Evolutionary conservation across 2,329 filamentous ascomycete species (phyloP), one percentile per base, ranked within the genome.

Genomic region (Penicillium sp.): DNA sequence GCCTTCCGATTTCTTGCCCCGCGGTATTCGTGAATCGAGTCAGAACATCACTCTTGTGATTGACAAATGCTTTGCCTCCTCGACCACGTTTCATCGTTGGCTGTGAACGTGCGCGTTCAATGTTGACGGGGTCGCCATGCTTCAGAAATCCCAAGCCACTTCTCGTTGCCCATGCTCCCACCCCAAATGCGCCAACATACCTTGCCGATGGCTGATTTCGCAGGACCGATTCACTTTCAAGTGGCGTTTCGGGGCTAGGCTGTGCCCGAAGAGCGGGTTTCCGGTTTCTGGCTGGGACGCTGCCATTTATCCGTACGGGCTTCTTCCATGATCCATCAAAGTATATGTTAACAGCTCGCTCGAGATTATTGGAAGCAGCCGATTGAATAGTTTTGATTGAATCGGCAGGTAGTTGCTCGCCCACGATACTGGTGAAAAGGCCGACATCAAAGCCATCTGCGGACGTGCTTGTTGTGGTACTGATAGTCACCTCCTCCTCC

Each of bases 161-260:
- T 66, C 87, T 86, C 4, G 93, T 97, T 6, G 91, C 87, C 94
- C 94, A 99, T 5, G 88, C 94, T 53, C 89, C 91, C 5, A 90
- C 92, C 9, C 94, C 94, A 74, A 97, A 94, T 0, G 92, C 91
- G 19, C 94, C 94, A 59, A 97, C 84, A 67, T 97, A 99, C 68
- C 94, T 78, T 64, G 79, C 81, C 2, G 75, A 67, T 0, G 87
- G 86, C 48, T 70, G 70, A 13, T 65, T 65, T 44, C 36, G 53
- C 8, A 59, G 53, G 13, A 62, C 67, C 51, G 58, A 60, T n/a
- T 38, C 27, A 3, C 15, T 48, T 57, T 61, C 50, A 4, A 53
- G 44, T 19, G 54, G 41, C 1, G 5, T 34, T 23, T 34, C 40
- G 10, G 48, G 29, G 1, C 45, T 38, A 7, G 55, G 56, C 19